Conservation (phyloP, 2,329 filamentous ascomycete genomes). For the Didymella segeticola region DNA sequence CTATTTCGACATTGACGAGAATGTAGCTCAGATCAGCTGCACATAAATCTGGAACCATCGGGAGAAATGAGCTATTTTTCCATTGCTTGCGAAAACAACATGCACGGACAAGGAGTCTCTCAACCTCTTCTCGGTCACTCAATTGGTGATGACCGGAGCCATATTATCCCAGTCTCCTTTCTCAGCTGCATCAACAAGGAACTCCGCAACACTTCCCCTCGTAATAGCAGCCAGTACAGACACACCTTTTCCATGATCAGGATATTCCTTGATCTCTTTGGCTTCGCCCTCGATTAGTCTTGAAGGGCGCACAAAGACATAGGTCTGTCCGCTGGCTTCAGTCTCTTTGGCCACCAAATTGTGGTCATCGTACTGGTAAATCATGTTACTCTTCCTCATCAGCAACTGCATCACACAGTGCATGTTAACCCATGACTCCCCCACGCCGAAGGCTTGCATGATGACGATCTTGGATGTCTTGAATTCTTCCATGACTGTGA, state of each 20-base stretch:
- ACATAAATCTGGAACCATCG: not conserved
- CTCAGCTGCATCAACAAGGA: conserved; percentile 55
- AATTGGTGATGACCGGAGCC: conserved; percentile 58
- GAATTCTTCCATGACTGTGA: conserved; percentile 49
- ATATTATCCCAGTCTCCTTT: conserved; percentile 51
- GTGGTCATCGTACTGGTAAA: conserved; percentile 57
- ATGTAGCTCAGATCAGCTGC: not conserved
- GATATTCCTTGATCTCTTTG: conserved; percentile 49
- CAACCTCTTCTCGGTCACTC: not conserved
- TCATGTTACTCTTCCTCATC: conserved; percentile 58
- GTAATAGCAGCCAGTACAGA: conserved; percentile 50
- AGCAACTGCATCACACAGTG: conserved; percentile 52
- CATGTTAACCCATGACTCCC: conserved; percentile 53
- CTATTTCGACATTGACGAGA: not conserved
- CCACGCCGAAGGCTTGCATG: conserved; percentile 60
- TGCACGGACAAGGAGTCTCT: no score
- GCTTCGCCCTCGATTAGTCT: conserved; percentile 53
- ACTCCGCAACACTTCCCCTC: conserved; percentile 54
- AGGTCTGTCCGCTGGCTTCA: conserved; percentile 46
- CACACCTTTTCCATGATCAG: conserved; percentile 53
- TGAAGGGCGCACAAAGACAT: conserved; percentile 55
- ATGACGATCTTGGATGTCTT: conserved; percentile 54
- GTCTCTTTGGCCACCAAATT: conserved; percentile 54
- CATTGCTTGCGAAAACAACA: no score
- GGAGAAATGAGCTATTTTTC: no score